Evolutionary conservation across 495 filamentous ascomycete genomes (phyloP), one percentile per base, ranked within the genome.

Genomic region (Amniculicola lignicola): DNA sequence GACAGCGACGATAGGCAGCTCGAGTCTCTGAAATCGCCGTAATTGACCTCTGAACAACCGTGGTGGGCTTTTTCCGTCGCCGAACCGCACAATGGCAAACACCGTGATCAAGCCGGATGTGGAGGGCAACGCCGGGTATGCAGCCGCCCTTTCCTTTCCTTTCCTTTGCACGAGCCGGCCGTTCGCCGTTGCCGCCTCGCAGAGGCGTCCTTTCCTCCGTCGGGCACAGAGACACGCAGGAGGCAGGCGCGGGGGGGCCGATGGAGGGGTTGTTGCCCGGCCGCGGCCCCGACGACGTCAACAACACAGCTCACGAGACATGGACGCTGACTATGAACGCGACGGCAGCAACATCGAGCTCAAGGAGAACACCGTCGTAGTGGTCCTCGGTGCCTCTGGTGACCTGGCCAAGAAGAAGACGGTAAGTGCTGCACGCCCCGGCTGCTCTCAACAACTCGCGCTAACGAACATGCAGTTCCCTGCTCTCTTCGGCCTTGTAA

Each of bases 331-430:
- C 53, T 41, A 15, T 49, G 16, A 16, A n/a, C n/a, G n/a, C n/a
- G 6, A 9, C 27, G 61, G 46, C 67, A 90, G 87, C 67, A 85
- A 77, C 61, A 78, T 95, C 64, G 93, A 97, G 82, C 86, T 99
- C 61, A 99, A 95, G 79, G 89, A 97, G 68, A 92, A 97, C 80
- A 99, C 94, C 58, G 79, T 93, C 69, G 95, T 99, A 71, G 84
- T 99, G 57, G 93, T 99, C 64, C 84, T 99, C 55, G 93, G 93
- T 66, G 93, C 93, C 49, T 97, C 94, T 15, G 93, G 93, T 51
- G 93, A 99, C 79, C 79, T 99, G 38, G 93, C 94, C 25, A 97
- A 97, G 80, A 98, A 98, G 85, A 98, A 98, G 82, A 98, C 93
- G 16, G 91, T 95, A 73, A 65, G 88, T 77, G 27, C 39, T 43